Percentiles rank a stretch among this genome's conserved stretches.
These are phyloP conservation scores for Fusarium tjaetaba DNA, from an alignment of 2,329 filamentous ascomycete genomes.

Conservation along the genomic window DNA sequence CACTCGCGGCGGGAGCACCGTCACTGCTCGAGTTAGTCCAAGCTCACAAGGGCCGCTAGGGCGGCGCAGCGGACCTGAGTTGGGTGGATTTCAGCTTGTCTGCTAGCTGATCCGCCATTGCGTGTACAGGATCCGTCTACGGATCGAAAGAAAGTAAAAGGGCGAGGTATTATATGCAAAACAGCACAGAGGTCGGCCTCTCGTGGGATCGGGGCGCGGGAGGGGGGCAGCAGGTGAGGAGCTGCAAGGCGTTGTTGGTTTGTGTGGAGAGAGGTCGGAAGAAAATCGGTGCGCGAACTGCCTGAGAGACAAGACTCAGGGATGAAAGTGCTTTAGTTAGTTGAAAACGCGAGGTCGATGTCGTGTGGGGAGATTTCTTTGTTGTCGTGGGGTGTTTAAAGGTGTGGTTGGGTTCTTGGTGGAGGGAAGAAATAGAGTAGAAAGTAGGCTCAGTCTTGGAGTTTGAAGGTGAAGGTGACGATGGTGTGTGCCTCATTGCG, in stretches of 20 bases:
- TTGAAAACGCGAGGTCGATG: slow-evolving; percentile 27
- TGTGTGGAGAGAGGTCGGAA: slow-evolving; percentile 23
- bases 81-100: slow-evolving; percentile 56
- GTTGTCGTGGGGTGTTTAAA: slow-evolving; percentile 27
- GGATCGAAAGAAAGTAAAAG: slow-evolving; percentile 35
- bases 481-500: slow-evolving; percentile 44
- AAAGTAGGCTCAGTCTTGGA: slow-evolving; percentile 43
- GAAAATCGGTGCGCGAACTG: slow-evolving; percentile 34
- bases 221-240: slow-evolving; percentile 32
- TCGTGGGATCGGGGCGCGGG: slow-evolving; percentile 13
- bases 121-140: slow-evolving; percentile 44
- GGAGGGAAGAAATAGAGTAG: slow-evolving; percentile 40
- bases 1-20: slow-evolving; percentile 55
- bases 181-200: slow-evolving; percentile 34
- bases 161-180: slow-evolving; percentile 37
- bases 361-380: slow-evolving; percentile 25
- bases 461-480: slow-evolving; percentile 44
- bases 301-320: slow-evolving; percentile 28
- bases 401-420: slow-evolving; percentile 27
- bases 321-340: slow-evolving; percentile 20
- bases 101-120: slow-evolving; percentile 58
- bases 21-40: slow-evolving; percentile 57
- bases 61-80: slow-evolving; percentile 51
- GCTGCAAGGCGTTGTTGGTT: slow-evolving; percentile 30
- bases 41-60: slow-evolving; percentile 38